Evolutionary conservation across 2,329 filamentous ascomycete genomes (phyloP).

Genomic region (Aspergillus vadensis): DNA sequence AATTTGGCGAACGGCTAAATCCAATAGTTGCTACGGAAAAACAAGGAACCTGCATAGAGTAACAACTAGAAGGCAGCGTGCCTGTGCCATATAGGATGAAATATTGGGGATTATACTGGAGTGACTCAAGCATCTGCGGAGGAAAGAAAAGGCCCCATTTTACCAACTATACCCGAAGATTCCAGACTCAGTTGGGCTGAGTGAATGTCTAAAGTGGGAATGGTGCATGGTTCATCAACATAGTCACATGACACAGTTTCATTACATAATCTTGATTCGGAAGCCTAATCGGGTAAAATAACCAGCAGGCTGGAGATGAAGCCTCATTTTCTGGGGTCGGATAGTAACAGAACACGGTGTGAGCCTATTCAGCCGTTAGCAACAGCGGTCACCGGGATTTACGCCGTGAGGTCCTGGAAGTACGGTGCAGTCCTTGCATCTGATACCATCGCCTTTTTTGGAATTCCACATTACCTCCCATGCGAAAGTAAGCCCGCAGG

Average conservation of each 20-base stretch:
- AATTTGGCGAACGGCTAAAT: too few relatives aligned
- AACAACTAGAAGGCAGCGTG: neutral
- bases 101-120: neutral
- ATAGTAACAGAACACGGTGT: neutral
- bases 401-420: neutral
- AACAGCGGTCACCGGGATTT: neutral
- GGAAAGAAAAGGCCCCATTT: neutral
- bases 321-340: neutral
- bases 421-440: neutral
- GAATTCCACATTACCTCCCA: neutral
- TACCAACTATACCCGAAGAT: neutral
- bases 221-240: neutral
- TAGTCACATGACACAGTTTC: neutral
- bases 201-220: neutral
- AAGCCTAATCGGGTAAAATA: slow-evolving; percentile 7
- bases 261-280: neutral
- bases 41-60: neutral
- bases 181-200: neutral
- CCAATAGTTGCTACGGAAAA: too few relatives aligned
- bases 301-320: slow-evolving; percentile 3
- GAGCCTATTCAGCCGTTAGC: neutral
- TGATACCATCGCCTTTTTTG: neutral
- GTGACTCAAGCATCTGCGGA: neutral
- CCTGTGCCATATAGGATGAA: neutral
- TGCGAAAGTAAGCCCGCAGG: neutral